phyloP scores from a whole-genome alignment of 2,329 filamentous ascomycete species.

The Cercospora janseana region DNA sequence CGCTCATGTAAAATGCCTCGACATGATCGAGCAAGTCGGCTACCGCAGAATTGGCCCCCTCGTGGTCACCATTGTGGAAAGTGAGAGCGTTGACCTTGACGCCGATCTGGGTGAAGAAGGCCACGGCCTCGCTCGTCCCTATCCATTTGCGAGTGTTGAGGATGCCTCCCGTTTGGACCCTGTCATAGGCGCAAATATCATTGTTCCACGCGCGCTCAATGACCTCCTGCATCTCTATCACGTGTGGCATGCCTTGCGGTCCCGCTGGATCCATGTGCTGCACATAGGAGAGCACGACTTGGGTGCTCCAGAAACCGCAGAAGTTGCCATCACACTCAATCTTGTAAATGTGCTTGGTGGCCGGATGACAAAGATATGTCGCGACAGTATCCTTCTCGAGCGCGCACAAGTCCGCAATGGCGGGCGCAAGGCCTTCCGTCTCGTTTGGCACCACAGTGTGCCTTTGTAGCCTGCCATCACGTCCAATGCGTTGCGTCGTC shows the following conservation, averaged over 20 bases:
- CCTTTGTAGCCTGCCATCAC: conserved; percentile 44
- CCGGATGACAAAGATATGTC: conserved; percentile 76
- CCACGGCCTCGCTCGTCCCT: conserved; percentile 84
- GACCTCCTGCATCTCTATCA: conserved; percentile 78
- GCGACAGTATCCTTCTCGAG: conserved; percentile 63
- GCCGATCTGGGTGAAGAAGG: conserved; percentile 69
- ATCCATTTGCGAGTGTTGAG: conserved; percentile 91
- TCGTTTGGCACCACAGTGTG: conserved; percentile 46
- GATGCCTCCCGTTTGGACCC: conserved; percentile 82
- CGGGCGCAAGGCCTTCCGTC: conserved; percentile 45
- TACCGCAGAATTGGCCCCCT: conserved; percentile 50
- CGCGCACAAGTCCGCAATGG: conserved; percentile 52
- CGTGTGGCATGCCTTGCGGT: conserved; percentile 59
- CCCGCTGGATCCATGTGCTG: conserved; percentile 34
- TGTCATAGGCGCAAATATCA: conserved; percentile 72
- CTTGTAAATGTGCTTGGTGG: conserved; percentile 77
- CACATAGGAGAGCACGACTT: conserved; percentile 83
- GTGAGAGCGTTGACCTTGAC: conserved; percentile 54
- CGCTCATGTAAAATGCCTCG: conserved; percentile 70
- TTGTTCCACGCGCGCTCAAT: conserved; percentile 88
- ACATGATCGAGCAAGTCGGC: conserved; percentile 64
- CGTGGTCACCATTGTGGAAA: conserved; percentile 36
- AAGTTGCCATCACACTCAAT: conserved; percentile 82
- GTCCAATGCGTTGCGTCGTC: conserved; percentile 42
- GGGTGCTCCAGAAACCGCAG: conserved; percentile 92